These are phyloP conservation scores for Claviceps sp. DNA, from an alignment of 2,329 filamentous ascomycete genomes.

Conservation along the genomic window DNA sequence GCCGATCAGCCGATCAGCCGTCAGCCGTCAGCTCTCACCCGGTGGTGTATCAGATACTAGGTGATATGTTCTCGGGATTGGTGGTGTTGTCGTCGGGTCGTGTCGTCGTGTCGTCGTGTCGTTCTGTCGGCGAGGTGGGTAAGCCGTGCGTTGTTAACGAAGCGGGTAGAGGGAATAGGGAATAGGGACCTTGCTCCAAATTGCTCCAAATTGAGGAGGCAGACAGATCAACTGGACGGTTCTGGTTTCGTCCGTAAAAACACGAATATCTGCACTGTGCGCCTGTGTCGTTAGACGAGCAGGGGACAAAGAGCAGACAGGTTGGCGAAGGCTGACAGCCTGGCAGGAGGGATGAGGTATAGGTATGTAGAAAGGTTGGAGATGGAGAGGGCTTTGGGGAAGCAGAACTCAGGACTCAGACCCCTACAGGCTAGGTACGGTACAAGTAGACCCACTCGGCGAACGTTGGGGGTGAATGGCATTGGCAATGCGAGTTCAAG, in stretches of 20 bases:
- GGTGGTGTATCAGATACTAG: background rate
- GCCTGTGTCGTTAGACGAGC: background rate
- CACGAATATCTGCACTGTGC: background rate
- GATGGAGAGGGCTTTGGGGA: background rate
- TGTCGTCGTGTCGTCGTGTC: too few species aligned
- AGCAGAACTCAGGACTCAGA: too few species aligned
- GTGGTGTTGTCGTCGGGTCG: background rate
- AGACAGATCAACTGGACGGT: background rate
- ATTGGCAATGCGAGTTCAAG: too few species aligned
- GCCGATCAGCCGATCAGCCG: too few species aligned
- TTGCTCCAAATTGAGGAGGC: background rate
- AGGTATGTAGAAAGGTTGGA: background rate
- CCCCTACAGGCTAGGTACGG: too few species aligned
- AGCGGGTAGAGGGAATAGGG: background rate
- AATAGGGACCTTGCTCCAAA: background rate
- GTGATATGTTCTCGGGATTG: background rate
- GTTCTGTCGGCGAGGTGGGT: background rate
- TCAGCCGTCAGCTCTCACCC: background rate
- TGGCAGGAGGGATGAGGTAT: background rate
- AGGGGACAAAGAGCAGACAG: background rate
- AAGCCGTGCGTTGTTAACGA: background rate
- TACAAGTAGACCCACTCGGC: too few species aligned
- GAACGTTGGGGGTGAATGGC: too few species aligned
- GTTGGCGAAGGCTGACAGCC: background rate
- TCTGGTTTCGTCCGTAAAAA: too few species aligned